Evolutionary conservation across 1,139 yeast species (phyloP).

Genomic region (Debaryomyces singareniensis): DNA sequence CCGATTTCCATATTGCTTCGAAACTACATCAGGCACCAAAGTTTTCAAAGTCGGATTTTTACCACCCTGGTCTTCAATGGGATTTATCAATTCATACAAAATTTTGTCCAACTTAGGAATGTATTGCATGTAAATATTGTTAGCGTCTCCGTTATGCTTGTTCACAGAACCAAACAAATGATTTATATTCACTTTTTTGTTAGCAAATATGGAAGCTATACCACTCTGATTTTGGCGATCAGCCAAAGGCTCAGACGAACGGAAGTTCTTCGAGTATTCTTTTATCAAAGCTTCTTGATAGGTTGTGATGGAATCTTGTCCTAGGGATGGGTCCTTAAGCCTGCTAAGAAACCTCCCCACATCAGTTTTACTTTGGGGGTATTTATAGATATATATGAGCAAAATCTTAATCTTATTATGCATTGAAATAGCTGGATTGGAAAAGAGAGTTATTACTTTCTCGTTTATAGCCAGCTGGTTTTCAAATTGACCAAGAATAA

Average conservation of each 20-base stretch:
- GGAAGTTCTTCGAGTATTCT: slow-evolving; percentile 22
- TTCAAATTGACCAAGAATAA: slow-evolving; percentile 59
- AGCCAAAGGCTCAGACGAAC: slow-evolving; percentile 6
- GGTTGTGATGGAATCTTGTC: slow-evolving; percentile 26
- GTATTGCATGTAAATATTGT: slow-evolving; percentile 59
- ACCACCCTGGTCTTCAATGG: slow-evolving; percentile 8
- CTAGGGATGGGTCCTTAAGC: slow-evolving; percentile 22
- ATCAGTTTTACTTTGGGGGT: slow-evolving; percentile 25
- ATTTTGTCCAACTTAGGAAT: slow-evolving; percentile 60
- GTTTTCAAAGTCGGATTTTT: slow-evolving; percentile 19
- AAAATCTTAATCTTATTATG: slow-evolving; percentile 44
- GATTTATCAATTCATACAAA: slow-evolving; percentile 18
- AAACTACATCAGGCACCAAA: slow-evolving; percentile 34
- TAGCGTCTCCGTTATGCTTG: slow-evolving; percentile 22
- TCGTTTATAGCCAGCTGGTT: slow-evolving; percentile 22
- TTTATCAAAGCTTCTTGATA: slow-evolving; percentile 28
- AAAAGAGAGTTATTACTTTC: slow-evolving; percentile 21
- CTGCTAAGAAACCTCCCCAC: slow-evolving; percentile 18
- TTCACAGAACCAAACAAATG: slow-evolving; percentile 19
- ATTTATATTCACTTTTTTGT: slow-evolving; percentile 19
- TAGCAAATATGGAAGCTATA: slow-evolving; percentile 20
- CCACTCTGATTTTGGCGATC: slow-evolving; percentile 9
- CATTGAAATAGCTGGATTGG: slow-evolving; percentile 20
- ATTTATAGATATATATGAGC: slow-evolving; percentile 66
- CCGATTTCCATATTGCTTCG: slow-evolving; percentile 25